Conservation (phyloP, 1,284 basidiomycete species). For the Marasmius tenuissimus region DNA sequence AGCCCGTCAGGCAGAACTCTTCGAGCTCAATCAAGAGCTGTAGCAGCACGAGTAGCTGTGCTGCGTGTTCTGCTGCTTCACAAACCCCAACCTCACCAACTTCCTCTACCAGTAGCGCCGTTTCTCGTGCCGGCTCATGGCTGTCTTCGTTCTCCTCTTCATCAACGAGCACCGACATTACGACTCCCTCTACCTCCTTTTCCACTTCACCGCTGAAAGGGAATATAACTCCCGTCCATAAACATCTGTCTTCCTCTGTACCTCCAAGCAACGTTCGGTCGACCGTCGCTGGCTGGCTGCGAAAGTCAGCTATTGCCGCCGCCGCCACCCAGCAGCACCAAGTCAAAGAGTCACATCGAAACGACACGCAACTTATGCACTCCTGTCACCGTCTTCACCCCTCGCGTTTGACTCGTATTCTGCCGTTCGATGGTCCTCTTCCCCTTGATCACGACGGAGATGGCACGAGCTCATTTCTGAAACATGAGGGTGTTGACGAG, state of each 20-base stretch:
- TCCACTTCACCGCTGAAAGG: conserved; percentile 12
- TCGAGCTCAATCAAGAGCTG: conserved; percentile 1
- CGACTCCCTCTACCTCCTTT: conserved; percentile 35
- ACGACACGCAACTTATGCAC: conserved; percentile 1
- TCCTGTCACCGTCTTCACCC: conserved; percentile 7
- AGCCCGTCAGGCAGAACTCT: conserved; percentile 14
- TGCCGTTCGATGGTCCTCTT: conserved; percentile 18
- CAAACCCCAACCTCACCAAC: conserved; percentile 27
- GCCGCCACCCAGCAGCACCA: neutral
- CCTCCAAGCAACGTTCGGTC: conserved; percentile 3
- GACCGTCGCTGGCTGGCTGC: neutral
- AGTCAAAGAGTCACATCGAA: neutral
- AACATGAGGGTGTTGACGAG: neutral
- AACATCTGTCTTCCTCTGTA: conserved; percentile 21
- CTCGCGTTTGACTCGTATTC: conserved; percentile 13
- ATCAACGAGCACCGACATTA: conserved; percentile 40
- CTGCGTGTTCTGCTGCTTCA: conserved; percentile 29
- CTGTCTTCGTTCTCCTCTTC: conserved; percentile 51
- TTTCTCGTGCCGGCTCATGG: conserved; percentile 54
- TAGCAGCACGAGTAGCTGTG: conserved; percentile 18
- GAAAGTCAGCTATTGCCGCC: neutral
- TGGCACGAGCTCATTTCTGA: neutral
- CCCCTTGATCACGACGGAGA: conserved; percentile 2
- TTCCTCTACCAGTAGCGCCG: conserved; percentile 31
- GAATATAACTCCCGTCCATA: conserved; percentile 11